These are phyloP conservation scores for Cordyceps javanica DNA, from an alignment of 2,329 filamentous ascomycete species.

Conservation along the genomic window DNA sequence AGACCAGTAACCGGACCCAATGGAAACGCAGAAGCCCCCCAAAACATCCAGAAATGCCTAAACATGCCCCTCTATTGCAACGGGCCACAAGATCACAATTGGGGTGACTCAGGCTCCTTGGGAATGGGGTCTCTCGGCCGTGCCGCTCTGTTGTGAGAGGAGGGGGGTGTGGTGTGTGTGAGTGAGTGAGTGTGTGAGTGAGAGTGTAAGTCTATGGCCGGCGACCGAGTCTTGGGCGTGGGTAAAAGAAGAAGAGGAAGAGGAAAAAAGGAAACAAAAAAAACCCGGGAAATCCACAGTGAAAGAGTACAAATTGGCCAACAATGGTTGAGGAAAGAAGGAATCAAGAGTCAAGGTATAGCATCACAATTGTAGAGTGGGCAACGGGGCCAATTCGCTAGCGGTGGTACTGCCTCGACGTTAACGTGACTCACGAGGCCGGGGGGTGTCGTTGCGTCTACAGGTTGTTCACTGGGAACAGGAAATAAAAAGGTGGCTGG, in stretches of 20 bases:
- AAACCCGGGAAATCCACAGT: neutral
- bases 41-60: neutral
- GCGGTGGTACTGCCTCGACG: neutral
- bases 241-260: too few relatives aligned
- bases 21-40: neutral
- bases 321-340: neutral
- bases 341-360: neutral
- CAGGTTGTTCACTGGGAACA: neutral
- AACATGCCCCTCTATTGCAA: neutral
- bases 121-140: neutral
- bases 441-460: neutral
- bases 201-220: too few relatives aligned
- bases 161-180: neutral
- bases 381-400: neutral
- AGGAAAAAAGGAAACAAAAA: neutral
- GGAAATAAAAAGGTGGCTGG: neutral
- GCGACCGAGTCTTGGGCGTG: neutral
- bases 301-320: neutral
- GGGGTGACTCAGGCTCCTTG: neutral
- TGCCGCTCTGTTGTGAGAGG: neutral
- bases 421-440: neutral
- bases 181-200: too few relatives aligned
- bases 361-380: neutral
- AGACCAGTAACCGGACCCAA: neutral
- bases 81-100: conserved; percentile 7